Percentiles rank a stretch among this genome's conserved stretches.
These are phyloP conservation scores for Elongisporangium prolatum DNA, from an alignment of 352 stramenopile genomes.

Conservation along the genomic window DNA sequence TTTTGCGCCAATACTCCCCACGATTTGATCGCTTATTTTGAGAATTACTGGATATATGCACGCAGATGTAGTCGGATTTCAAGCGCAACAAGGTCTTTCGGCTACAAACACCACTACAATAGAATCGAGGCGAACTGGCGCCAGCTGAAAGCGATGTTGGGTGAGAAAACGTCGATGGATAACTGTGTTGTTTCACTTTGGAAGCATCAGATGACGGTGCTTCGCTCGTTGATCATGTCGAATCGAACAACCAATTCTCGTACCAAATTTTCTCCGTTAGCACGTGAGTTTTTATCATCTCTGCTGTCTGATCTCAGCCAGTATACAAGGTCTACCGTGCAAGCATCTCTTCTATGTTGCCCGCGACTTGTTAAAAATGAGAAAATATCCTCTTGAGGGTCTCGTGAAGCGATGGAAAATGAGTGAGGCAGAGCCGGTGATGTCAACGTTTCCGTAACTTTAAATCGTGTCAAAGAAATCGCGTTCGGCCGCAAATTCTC, in stretches of 20 bases:
- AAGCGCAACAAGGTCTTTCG: slow-evolving; percentile 2
- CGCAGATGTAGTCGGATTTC: slow-evolving; percentile 6
- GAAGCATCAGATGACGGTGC: background rate
- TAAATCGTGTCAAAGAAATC: too few relatives aligned
- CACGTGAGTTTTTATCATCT: too few relatives aligned
- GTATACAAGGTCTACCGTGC: too few relatives aligned
- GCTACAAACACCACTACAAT: slow-evolving; percentile 10
- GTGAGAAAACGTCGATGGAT: background rate
- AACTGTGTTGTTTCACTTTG: background rate
- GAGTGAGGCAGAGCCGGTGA: too few relatives aligned
- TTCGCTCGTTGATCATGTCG: background rate
- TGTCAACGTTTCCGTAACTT: too few relatives aligned
- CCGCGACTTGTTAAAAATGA: too few relatives aligned
- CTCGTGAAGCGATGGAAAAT: too few relatives aligned
- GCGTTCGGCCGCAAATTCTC: too few relatives aligned
- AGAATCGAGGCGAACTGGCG: slow-evolving; percentile 6
- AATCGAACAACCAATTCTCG: background rate
- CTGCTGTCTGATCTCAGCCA: too few relatives aligned
- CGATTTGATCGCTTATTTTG: slow-evolving; percentile 5
- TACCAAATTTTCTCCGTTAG: too few relatives aligned
- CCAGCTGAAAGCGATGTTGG: slow-evolving; percentile 5
- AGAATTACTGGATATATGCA: slow-evolving; percentile 7
- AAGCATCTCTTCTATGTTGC: too few relatives aligned
- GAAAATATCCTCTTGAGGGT: too few relatives aligned
- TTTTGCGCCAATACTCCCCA: background rate